phyloP scores from a whole-genome alignment of 2,329 filamentous ascomycete genomes.

The Endothia cerciana region DNA sequence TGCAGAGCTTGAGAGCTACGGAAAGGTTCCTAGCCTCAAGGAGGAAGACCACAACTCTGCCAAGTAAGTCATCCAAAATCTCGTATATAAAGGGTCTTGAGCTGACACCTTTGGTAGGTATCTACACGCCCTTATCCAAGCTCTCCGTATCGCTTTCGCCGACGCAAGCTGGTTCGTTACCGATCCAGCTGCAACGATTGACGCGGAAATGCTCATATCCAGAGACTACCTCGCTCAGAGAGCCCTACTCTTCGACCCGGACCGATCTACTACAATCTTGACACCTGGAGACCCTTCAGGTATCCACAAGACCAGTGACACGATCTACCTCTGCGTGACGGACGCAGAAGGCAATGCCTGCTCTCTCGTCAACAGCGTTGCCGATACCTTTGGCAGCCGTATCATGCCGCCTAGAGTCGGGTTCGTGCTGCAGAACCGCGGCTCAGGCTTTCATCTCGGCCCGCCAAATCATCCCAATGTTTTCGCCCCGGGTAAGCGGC shows the following conservation, averaged over 20 bases:
- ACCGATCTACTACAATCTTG: slow-evolving; percentile 66
- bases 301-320: slow-evolving; percentile 76
- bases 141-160: slow-evolving; percentile 86
- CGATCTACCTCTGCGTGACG: slow-evolving; percentile 87
- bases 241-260: slow-evolving; percentile 58
- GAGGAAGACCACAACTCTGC: slow-evolving; percentile 77
- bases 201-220: slow-evolving; percentile 58
- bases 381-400: slow-evolving; percentile 79
- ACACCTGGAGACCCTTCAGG: slow-evolving; percentile 61
- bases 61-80: slow-evolving; percentile 50
- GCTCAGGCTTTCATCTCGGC: slow-evolving; percentile 77
- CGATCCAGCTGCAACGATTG: slow-evolving; percentile 67
- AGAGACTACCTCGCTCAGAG: slow-evolving; percentile 73
- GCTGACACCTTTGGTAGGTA: slow-evolving; percentile 25
- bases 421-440: slow-evolving; percentile 91
- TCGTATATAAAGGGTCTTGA: background rate
- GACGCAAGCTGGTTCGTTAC: slow-evolving; percentile 88
- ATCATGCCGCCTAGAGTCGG: slow-evolving; percentile 87
- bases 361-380: slow-evolving; percentile 94
- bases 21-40: slow-evolving; percentile 71
- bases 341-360: slow-evolving; percentile 85
- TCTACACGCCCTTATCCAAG: slow-evolving; percentile 83
- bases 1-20: slow-evolving; percentile 76
- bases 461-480: slow-evolving; percentile 72
- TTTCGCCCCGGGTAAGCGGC: slow-evolving; percentile 78